Conservation (phyloP, 306 rosid genomes). For the Fagus crenata region DNA sequence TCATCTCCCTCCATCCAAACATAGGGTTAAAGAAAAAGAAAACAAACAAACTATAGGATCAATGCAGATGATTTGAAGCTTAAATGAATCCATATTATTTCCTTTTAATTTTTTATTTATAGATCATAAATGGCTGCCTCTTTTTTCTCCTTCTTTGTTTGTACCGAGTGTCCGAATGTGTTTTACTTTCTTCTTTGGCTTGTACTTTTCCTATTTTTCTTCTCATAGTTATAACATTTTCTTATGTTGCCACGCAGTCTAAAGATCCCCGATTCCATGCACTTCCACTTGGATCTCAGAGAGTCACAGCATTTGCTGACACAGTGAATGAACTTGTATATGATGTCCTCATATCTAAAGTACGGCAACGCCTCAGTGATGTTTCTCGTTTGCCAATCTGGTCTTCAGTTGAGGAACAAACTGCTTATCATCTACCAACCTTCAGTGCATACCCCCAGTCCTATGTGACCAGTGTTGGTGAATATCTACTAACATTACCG, state of each 20-base stretch:
- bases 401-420: constrained; percentile 87
- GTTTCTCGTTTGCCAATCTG: constrained; percentile 85
- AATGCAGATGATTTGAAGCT: neutral
- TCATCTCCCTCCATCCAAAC: no score
- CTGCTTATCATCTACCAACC: constrained; percentile 81
- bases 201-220: neutral
- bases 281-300: constrained; percentile 91
- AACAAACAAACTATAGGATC: neutral
- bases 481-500: constrained; percentile 94
- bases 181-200: neutral
- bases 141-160: neutral
- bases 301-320: constrained; percentile 90
- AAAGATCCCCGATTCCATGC: constrained; percentile 99
- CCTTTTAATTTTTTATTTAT: neutral
- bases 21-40: neutral
- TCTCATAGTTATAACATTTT: constrained; percentile 18
- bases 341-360: constrained; percentile 98
- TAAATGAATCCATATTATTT: neutral
- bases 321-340: constrained; percentile 94
- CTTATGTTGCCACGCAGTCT: constrained; percentile 59
- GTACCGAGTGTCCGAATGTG: neutral
- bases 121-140: neutral
- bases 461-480: constrained; percentile 86
- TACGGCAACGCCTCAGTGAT: constrained; percentile 86
- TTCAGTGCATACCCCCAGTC: constrained; percentile 95